Evolutionary conservation across 306 rosid species (phyloP), one percentile per base, ranked within the genome.

Genomic region (Mucuna pruriens): DNA sequence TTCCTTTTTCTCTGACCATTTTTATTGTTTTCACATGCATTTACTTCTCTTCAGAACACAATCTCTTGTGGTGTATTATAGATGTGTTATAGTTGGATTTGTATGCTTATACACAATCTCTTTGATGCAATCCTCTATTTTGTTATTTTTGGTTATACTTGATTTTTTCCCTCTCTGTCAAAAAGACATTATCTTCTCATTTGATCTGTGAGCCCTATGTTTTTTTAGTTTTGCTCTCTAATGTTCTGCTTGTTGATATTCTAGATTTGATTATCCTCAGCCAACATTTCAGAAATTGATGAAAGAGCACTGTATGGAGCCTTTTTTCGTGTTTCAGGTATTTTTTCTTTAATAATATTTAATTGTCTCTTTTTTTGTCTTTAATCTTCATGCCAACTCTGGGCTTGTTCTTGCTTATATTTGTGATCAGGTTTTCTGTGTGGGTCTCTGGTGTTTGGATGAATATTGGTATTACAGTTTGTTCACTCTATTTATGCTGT

Each of bases 371-470:
- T n/a, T 19, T 1, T 33, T 48, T 34, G 16, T 51, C 60, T 76
- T 70, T 29, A 19, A 55, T 72, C 71, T 42, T 75, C 40, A 36
- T 78, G 63, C 74, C 46, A 69, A 75, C 80, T 52, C 83, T 79
- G 68, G 46, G 45, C 75, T 67, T 54, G 33, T 54, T 58, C 42
- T 67, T 61, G 79, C 73, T 60, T 70, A 67, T 72, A 51, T 33
- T 33, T 75, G 16, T 55, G 34, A 74, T 70, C 77, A 96, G 99
- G 99, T 96, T 73, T 96, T 96, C 86, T 96, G 98, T 78, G 99
- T 96, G 87, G 99, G 99, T 42, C 97, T 96, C 61, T 96, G 99
- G 99, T 96, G 99, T 86, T 84, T 96, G 91, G 99, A 96, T 75
- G 99, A 93, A 85, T 96, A 90, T 88, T 96, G 99, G 99, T 96